Conservation (phyloP, 345 rosid genomes). For the Angophora floribunda region DNA sequence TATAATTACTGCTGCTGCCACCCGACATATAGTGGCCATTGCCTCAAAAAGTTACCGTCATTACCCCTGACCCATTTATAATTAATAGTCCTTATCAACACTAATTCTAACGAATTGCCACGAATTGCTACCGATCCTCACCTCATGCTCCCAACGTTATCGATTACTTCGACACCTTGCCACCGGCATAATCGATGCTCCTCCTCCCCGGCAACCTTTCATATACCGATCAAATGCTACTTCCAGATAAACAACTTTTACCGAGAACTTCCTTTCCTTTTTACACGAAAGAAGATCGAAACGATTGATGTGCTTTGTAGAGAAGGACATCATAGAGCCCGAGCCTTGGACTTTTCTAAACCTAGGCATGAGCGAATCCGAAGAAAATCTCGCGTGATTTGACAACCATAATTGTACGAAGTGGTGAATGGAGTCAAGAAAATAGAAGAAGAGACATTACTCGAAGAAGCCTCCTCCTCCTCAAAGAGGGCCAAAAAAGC, state of each 20-base stretch:
- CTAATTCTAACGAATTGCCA: background rate
- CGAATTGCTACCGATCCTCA: no score
- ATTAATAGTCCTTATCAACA: background rate
- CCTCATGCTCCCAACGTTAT: background rate
- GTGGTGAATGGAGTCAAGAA: background rate
- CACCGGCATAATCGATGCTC: background rate
- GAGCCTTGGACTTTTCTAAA: background rate
- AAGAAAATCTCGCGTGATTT: background rate
- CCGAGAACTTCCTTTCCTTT: background rate
- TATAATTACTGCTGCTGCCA: background rate
- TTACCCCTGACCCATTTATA: background rate
- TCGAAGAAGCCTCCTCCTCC: background rate
- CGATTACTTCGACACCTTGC: background rate
- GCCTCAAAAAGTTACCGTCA: background rate
- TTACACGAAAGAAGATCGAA: background rate
- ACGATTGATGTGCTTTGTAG: background rate
- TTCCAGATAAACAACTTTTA: background rate
- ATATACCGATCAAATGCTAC: background rate
- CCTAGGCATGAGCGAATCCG: background rate
- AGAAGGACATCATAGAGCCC: background rate
- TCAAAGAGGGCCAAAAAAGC: background rate
- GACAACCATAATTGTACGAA: background rate
- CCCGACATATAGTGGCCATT: background rate
- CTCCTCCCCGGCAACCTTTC: background rate
- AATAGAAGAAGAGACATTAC: background rate